Percentiles rank a stretch among this genome's conserved stretches.
phyloP scores from a whole-genome alignment of 371 early-diverging fungal species.

The Mucor racemosus region DNA sequence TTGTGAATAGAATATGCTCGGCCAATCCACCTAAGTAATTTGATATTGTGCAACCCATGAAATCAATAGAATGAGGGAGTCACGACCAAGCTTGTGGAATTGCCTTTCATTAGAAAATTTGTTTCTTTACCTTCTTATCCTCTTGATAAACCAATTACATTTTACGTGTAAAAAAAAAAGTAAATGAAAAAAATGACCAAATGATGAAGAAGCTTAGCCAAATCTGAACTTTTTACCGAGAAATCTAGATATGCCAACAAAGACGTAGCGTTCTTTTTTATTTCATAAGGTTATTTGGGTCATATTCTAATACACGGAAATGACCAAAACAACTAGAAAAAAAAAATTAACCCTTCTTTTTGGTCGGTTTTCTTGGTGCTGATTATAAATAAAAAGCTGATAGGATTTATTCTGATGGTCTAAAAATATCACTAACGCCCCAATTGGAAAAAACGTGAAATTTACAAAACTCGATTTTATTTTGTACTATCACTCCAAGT shows the following conservation, averaged over 20 bases:
- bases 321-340: background rate
- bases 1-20: background rate
- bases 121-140: background rate
- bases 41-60: background rate
- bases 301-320: background rate
- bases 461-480: background rate
- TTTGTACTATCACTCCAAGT: background rate
- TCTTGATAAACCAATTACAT: background rate
- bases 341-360: background rate
- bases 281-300: background rate
- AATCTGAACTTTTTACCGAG: conserved; percentile 13
- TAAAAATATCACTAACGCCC: background rate
- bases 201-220: conserved; percentile 23
- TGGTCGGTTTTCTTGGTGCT: background rate
- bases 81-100: background rate
- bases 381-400: conserved; percentile 16
- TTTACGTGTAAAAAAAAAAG: background rate
- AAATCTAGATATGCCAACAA: background rate
- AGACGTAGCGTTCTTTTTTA: background rate
- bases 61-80: background rate
- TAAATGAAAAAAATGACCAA: conserved; percentile 3
- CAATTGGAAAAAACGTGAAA: background rate
- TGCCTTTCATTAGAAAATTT: background rate
- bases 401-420: conserved; percentile 15
- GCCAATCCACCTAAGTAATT: background rate